Percentiles rank a stretch among this genome's conserved stretches.
Evolutionary conservation across 1,139 yeast genomes (phyloP).

Genomic region (Casaregolazyma lundiana): DNA sequence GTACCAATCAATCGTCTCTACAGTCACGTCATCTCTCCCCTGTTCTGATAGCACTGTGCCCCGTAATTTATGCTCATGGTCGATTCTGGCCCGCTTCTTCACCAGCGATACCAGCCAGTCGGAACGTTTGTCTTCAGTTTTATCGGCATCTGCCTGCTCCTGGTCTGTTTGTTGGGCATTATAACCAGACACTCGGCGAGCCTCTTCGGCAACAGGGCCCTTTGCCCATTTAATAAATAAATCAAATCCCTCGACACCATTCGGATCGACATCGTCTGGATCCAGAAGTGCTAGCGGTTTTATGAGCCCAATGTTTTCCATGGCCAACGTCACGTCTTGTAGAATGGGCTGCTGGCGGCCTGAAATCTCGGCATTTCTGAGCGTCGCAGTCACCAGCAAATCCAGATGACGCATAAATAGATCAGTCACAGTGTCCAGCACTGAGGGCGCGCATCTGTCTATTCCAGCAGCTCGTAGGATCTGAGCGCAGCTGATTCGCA

Average conservation of each 20-base stretch:
- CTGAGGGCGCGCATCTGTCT: conserved; percentile 60
- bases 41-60: conserved; percentile 30
- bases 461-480: conserved; percentile 67
- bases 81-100: conserved; percentile 34
- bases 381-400: conserved; percentile 43
- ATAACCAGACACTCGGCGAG: conserved; percentile 35
- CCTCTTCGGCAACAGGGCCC: conserved; percentile 39
- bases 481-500: conserved; percentile 62
- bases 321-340: conserved; percentile 58
- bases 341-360: conserved; percentile 42
- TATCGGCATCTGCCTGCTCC: conserved; percentile 10
- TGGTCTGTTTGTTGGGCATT: conserved; percentile 13
- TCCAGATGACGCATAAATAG: conserved; percentile 52
- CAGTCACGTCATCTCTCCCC: conserved; percentile 16
- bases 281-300: conserved; percentile 43
- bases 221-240: conserved; percentile 48
- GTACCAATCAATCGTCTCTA: neutral
- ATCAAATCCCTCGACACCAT: conserved; percentile 36
- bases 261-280: conserved; percentile 34
- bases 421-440: conserved; percentile 61
- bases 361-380: conserved; percentile 38
- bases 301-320: conserved; percentile 51
- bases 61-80: conserved; percentile 33
- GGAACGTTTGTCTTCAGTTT: conserved; percentile 1
- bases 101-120: conserved; percentile 34